Base-by-base conservation (phyloP, 129 eudicot species). In the Lactuca sativa region DNA sequence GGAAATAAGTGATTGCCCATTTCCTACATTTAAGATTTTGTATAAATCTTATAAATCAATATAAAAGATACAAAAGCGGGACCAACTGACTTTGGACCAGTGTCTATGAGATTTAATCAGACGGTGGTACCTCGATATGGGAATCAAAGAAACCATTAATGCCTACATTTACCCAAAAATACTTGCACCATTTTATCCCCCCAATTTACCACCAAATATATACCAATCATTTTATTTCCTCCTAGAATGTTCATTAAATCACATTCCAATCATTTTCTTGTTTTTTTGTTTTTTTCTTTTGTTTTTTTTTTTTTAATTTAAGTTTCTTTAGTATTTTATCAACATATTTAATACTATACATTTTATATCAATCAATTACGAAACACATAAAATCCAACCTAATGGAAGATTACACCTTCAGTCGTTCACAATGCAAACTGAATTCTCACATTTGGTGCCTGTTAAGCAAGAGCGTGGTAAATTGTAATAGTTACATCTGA, bases 71-170 rank as follows among this genome's bases (percentile, higher is more conserved):
- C 52, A 47, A 47, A 14, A 65, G 21, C 30, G 10, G 30, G 58
- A 53, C 58, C 58, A 53, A 5, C 4, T 14, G 30, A 53, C 25
- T 10, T 0, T 10, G 60, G 71, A 66, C 71, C 71, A 66, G 44
- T 6, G 9, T 43, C 16, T n/a, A 66, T 66, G 58, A 31, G 38
- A 12, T 12, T 31, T 59, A 33, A 31, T 49, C 25, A 49, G 71
- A 66, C 4, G 71, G 59, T 66, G 71, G 71, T 66, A 41, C 44
- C 71, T 47, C 3, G 31, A 49, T 30, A 14, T 49, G 69, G 70
- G 8, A 15, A 64, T 43, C 56, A 64, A 32, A 43, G 40, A 21
- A 11, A 48, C 14, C 25, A 48, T 48, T 65, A 31, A 66, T 47
- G 43, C 47, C 56, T 43, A 44, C 18, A 18, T 64, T 64, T 44